Evolutionary conservation across 2,329 filamentous ascomycete species (phyloP).

Genomic region (Endocalyx cinctus): DNA sequence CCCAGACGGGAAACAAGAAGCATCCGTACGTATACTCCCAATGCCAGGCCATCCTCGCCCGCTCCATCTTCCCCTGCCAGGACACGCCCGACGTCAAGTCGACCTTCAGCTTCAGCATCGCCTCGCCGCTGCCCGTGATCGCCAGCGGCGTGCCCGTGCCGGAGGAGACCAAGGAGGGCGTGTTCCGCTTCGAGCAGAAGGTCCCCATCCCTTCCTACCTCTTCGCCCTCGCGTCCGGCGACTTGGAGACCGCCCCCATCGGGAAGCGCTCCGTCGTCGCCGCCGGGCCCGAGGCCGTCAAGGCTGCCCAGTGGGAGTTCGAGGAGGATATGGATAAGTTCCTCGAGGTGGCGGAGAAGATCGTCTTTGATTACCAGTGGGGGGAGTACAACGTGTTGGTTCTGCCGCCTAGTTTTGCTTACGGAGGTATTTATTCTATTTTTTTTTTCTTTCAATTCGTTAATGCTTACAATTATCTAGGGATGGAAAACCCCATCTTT

Average conservation of each 20-base stretch:
- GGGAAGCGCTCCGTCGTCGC: slow-evolving; percentile 81
- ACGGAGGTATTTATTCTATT: slow-evolving; percentile 65
- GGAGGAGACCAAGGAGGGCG: slow-evolving; percentile 40
- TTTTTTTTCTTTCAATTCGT: slow-evolving; percentile 1
- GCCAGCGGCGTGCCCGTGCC: slow-evolving; percentile 71
- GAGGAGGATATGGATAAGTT: slow-evolving; percentile 89
- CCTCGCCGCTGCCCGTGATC: slow-evolving; percentile 82
- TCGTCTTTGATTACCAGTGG: slow-evolving; percentile 87
- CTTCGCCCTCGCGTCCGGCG: slow-evolving; percentile 84
- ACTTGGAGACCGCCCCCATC: slow-evolving; percentile 80
- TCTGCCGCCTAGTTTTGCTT: slow-evolving; percentile 84
- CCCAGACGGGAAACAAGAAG: slow-evolving; percentile 92
- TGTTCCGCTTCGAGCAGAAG: slow-evolving; percentile 84
- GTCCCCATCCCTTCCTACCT: slow-evolving; percentile 93
- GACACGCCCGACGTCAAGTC: slow-evolving; percentile 97
- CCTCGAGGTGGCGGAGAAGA: slow-evolving; percentile 76
- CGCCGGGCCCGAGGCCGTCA: slow-evolving; percentile 81
- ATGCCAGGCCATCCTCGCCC: slow-evolving; percentile 92
- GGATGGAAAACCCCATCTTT: slow-evolving; percentile 89
- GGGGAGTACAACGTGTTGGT: slow-evolving; percentile 92
- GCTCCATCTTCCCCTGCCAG: slow-evolving; percentile 93
- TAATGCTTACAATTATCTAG: slow-evolving; percentile 29
- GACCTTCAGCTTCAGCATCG: slow-evolving; percentile 86
- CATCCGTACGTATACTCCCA: slow-evolving; percentile 98
- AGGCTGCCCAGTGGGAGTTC: slow-evolving; percentile 84